phyloP scores from a whole-genome alignment of 2,329 filamentous ascomycete genomes.

The Fusarium piperis region DNA sequence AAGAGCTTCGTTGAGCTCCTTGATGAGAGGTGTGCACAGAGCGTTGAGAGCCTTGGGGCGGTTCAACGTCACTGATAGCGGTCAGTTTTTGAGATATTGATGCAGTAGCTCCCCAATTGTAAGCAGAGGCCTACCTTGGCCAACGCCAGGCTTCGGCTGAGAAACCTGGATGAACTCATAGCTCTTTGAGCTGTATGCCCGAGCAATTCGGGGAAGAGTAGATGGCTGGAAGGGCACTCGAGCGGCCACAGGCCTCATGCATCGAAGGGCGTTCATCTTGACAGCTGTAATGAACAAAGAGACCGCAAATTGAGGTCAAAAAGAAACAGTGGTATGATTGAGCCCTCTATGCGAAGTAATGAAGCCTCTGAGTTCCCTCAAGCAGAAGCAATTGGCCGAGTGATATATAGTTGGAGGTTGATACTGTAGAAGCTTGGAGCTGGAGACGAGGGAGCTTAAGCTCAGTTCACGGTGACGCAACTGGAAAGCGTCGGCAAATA shows the following conservation, averaged over 20 bases:
- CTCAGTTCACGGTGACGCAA: constrained; percentile 40
- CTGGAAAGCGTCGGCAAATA: constrained; percentile 36
- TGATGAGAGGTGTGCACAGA: constrained; percentile 88
- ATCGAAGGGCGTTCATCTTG: constrained; percentile 64
- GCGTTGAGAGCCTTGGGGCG: constrained; percentile 96
- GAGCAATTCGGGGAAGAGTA: constrained; percentile 64
- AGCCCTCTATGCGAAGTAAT: neutral
- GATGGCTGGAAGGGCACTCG: constrained; percentile 61
- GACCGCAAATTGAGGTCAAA: neutral
- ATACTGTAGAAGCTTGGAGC: constrained; percentile 19
- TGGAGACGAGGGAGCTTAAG: constrained; percentile 29
- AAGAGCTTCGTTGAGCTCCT: constrained; percentile 85
- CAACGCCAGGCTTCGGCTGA: constrained; percentile 87
- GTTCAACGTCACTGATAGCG: constrained; percentile 81
- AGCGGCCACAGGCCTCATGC: constrained; percentile 66
- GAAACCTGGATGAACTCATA: constrained; percentile 89
- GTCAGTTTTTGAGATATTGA: neutral
- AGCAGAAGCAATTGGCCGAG: constrained; percentile 1
- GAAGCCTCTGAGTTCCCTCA: neutral
- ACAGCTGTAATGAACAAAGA: constrained; percentile 16
- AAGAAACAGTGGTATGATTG: constrained; percentile 1
- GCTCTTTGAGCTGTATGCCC: constrained; percentile 61
- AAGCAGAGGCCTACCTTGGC: constrained; percentile 71
- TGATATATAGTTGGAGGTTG: constrained; percentile 14
- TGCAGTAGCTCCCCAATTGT: neutral